Percentiles rank a stretch among this genome's conserved stretches.
Evolutionary conservation across 2,329 filamentous ascomycete genomes (phyloP).

Genomic region (Hymenoscyphus albidus): DNA sequence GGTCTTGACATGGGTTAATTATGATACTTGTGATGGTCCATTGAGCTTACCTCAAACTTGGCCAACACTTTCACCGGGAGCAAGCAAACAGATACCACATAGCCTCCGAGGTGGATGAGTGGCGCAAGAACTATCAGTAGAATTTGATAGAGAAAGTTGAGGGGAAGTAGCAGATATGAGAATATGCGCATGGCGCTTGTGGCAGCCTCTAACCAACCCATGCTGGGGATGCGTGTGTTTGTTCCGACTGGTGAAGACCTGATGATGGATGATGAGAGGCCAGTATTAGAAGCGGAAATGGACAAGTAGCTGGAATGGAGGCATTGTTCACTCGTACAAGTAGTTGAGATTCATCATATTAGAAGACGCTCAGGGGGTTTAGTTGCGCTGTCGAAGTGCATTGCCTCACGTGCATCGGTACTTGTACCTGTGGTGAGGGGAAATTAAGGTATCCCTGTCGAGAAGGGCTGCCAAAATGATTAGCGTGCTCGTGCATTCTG

Average conservation of each 20-base stretch:
- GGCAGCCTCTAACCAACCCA: constrained; percentile 24
- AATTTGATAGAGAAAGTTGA: constrained; percentile 21
- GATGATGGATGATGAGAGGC: not conserved
- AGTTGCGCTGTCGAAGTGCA: not conserved
- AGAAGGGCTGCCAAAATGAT: too few species aligned
- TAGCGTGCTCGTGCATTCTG: too few species aligned
- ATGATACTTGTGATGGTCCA: not conserved
- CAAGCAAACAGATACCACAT: constrained; percentile 21
- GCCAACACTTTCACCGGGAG: constrained; percentile 29
- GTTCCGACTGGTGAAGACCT: not conserved
- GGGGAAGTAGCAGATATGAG: constrained; percentile 26
- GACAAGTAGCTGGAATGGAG: not conserved
- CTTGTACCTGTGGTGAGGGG: too few species aligned
- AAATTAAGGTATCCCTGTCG: too few species aligned
- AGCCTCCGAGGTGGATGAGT: constrained; percentile 28
- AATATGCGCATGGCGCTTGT: constrained; percentile 21
- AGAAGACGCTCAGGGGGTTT: not conserved
- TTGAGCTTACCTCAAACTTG: constrained; percentile 31
- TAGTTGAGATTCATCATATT: not conserved
- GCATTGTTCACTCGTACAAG: not conserved
- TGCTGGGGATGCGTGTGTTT: constrained; percentile 1
- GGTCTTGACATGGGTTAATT: constrained; percentile 35
- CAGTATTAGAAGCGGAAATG: not conserved
- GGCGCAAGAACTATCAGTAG: constrained; percentile 26
- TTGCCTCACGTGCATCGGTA: too few species aligned